A percentile compares a stretch with the other conserved stretches of the same genome.
phyloP scores from a whole-genome alignment of 2,329 filamentous ascomycete species.

The Cladophialophora exuberans region DNA sequence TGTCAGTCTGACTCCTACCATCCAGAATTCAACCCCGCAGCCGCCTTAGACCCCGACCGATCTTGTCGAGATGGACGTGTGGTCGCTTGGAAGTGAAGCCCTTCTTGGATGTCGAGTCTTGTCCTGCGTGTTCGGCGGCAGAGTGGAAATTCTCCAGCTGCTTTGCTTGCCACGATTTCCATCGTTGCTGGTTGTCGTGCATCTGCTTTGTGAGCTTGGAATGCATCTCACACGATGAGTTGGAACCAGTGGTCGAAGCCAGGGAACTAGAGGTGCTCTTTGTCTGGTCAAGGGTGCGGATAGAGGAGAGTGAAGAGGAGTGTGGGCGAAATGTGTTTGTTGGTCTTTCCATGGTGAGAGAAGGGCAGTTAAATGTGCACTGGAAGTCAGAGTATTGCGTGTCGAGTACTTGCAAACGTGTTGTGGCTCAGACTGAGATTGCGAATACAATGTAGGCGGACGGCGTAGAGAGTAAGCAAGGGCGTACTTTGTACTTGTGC shows the following conservation, averaged over 20 bases:
- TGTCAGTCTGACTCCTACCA: neutral
- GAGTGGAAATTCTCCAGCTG: constrained; percentile 23
- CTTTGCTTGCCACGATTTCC: constrained; percentile 26
- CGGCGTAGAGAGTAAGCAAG: too few relatives aligned
- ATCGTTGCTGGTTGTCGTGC: constrained; percentile 24
- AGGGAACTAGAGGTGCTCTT: constrained; percentile 4
- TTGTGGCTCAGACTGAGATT: too few relatives aligned
- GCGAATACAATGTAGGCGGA: too few relatives aligned
- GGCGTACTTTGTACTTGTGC: too few relatives aligned
- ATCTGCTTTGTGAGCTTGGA: constrained; percentile 27
- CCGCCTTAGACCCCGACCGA: constrained; percentile 18
- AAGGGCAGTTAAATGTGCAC: neutral
- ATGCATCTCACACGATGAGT: constrained; percentile 21
- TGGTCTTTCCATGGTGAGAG: constrained; percentile 1
- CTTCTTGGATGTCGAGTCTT: constrained; percentile 2
- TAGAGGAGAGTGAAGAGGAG: constrained; percentile 22
- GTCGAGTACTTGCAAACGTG: too few relatives aligned
- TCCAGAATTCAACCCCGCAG: constrained; percentile 20
- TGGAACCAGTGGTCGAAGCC: neutral
- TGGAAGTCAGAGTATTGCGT: neutral
- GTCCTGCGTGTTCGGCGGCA: constrained; percentile 11
- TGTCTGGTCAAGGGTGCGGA: neutral
- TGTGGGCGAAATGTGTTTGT: neutral
- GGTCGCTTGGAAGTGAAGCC: constrained; percentile 25
- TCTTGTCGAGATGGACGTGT: constrained; percentile 24